Base-by-base conservation (phyloP, 345 rosid species). In the Salix exigua region DNA sequence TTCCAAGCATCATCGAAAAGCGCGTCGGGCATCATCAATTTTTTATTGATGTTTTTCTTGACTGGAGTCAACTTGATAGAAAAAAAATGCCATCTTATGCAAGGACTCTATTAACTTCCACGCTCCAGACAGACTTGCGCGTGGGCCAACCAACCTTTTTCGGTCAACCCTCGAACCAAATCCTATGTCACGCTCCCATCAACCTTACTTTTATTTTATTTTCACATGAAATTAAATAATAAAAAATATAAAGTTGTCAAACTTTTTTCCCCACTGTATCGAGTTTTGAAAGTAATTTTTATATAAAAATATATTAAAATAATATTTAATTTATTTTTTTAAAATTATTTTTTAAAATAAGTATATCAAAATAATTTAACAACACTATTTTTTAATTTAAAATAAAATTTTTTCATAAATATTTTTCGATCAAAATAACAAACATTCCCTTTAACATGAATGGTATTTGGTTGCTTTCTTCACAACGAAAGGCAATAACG, bases 141-240 rank as follows among this genome's bases (percentile, higher is more conserved):
- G 44, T 70, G 81, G 81, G 73, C 55, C 62, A 66, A 4, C 21
- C 62, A 1, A 1, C 13, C 66, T 73, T 74, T 74, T 44, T 68
- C 61, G 7, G 85, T 78, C 85, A 82, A 82, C 82, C 73, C 79
- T 78, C 11, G 26, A 21, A 23, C 18, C 18, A 60, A 30, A 64
- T 64, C 67, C 67, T 1, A 30, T 30, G 67, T 18, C 6, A 30
- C 2, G 19, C 33, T 16, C 7, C 19, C 35, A 28, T 28, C 37
- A 63, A 25, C 37, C 31, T 31, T 14, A 11, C 19, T 63, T 63
- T 28, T 2, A 28, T 63, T 63, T 25, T 62, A 14, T 62, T 62
- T 62, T 23, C 33, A 62, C 10, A 3, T 14, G 26, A 61, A 25
- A 61, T 2, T 4, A 11, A 62, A 10, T 10, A 61, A 25, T n/a